Percentiles rank a stretch among this genome's conserved stretches.
phyloP scores from a whole-genome alignment of 2,329 filamentous ascomycete genomes.

The Blastomyces emzantsi region DNA sequence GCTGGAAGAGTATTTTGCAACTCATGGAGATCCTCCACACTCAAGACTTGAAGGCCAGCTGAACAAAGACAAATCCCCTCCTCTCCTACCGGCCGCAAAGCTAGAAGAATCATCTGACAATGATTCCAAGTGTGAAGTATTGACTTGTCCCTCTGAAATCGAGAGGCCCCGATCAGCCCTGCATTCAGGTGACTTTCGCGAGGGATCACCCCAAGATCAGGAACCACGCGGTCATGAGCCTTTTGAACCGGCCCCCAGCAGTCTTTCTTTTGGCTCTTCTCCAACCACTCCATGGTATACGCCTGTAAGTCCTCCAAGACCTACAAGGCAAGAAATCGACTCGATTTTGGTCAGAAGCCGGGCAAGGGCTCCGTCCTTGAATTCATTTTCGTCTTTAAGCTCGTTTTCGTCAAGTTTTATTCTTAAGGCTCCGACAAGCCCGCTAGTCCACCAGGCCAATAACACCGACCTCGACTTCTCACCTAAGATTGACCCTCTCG shows the following conservation, averaged over 20 bases:
- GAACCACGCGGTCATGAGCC: slow-evolving; percentile 21
- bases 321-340: slow-evolving; percentile 15
- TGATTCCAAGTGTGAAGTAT: slow-evolving; percentile 32
- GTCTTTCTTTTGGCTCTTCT: slow-evolving; percentile 36
- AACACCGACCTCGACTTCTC: slow-evolving; percentile 66
- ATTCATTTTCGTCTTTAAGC: slow-evolving; percentile 49
- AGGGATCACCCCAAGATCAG: slow-evolving; percentile 29
- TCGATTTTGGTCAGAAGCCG: slow-evolving; percentile 19
- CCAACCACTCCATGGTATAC: slow-evolving; percentile 50
- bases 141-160: slow-evolving; percentile 54
- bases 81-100: slow-evolving; percentile 40
- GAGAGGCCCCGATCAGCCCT: slow-evolving; percentile 70
- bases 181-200: slow-evolving; percentile 54
- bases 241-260: slow-evolving; percentile 15
- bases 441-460: slow-evolving; percentile 78
- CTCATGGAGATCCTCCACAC: slow-evolving; percentile 31
- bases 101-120: slow-evolving; percentile 30
- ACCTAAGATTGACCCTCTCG: slow-evolving; percentile 44
- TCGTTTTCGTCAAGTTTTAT: slow-evolving; percentile 72
- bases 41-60: slow-evolving; percentile 24
- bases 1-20: slow-evolving; percentile 34
- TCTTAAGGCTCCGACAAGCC: slow-evolving; percentile 83
- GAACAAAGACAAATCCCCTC: slow-evolving; percentile 16
- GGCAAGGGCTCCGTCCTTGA: slow-evolving; percentile 46
- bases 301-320: slow-evolving; percentile 20